phyloP scores from a whole-genome alignment of 257 asterid species.

The Lantana camara region DNA sequence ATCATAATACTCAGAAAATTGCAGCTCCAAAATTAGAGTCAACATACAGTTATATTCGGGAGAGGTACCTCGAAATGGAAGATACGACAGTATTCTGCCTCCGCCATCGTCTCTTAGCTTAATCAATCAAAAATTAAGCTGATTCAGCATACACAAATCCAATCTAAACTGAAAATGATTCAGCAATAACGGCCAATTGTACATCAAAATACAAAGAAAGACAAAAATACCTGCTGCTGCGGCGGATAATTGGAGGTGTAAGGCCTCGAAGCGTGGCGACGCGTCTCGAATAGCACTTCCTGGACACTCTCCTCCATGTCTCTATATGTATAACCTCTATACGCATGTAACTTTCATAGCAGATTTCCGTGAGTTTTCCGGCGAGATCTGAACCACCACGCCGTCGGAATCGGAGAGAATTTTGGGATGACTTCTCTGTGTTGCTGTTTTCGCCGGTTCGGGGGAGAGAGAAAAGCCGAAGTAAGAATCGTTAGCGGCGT shows the following conservation, averaged over 20 bases:
- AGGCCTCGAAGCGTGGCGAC: conserved; percentile 81
- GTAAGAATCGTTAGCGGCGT: conserved; percentile 12
- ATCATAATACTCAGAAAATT: conserved; percentile 15
- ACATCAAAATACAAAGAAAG: neutral
- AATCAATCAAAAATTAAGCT: conserved; percentile 31
- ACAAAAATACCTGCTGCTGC: conserved; percentile 50
- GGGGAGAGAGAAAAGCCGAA: conserved; percentile 8
- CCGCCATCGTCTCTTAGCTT: conserved; percentile 58
- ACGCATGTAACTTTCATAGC: conserved; percentile 15
- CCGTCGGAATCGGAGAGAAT: conserved; percentile 28
- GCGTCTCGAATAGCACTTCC: conserved; percentile 65
- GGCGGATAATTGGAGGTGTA: conserved; percentile 80
- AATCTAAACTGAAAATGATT: conserved; percentile 19
- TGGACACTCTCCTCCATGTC: conserved; percentile 49
- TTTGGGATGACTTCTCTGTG: conserved; percentile 5
- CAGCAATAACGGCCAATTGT: neutral
- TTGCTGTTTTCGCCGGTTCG: conserved; percentile 14
- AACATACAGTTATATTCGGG: conserved; percentile 8
- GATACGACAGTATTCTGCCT: conserved; percentile 59
- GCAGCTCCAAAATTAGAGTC: conserved; percentile 5
- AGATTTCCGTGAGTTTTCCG: conserved; percentile 17
- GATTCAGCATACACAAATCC: conserved; percentile 21
- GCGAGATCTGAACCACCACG: conserved; percentile 43
- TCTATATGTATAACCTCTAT: conserved; percentile 8
- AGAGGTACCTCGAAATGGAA: conserved; percentile 73